Conservation (phyloP, 1,139 yeast genomes). For the Blastobotrys proliferans region DNA sequence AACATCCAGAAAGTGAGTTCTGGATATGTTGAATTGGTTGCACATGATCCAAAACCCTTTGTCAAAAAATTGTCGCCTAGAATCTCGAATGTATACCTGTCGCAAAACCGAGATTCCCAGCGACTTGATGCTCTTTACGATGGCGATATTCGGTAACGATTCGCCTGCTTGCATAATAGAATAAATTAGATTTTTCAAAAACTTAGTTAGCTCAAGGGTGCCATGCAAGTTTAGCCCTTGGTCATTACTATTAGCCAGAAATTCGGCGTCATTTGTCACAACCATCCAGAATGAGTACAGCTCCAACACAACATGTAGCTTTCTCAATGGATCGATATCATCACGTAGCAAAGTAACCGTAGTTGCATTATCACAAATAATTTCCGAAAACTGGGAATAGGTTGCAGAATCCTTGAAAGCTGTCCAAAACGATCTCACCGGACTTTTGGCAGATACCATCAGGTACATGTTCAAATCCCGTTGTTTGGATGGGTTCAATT, state of each 20-base stretch:
- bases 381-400: too few relatives aligned
- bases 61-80: conserved; percentile 56
- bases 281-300: conserved; percentile 44
- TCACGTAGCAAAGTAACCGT: background rate
- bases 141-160: too few relatives aligned
- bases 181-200: conserved; percentile 55
- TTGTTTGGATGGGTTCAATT: conserved; percentile 25
- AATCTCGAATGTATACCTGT: conserved; percentile 66
- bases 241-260: conserved; percentile 28
- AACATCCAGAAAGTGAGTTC: conserved; percentile 20
- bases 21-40: conserved; percentile 13
- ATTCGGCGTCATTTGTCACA: conserved; percentile 67
- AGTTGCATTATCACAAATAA: background rate
- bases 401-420: conserved; percentile 19
- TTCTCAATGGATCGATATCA: background rate
- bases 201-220: conserved; percentile 44
- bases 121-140: conserved; percentile 17
- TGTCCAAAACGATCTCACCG: conserved; percentile 25
- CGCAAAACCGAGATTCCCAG: conserved; percentile 51
- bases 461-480: conserved; percentile 27
- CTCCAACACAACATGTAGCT: background rate
- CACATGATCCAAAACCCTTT: conserved; percentile 54
- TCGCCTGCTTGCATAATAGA: too few relatives aligned
- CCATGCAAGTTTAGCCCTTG: conserved; percentile 44
- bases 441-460: conserved; percentile 26